Conservation (phyloP, 169 alveolate genomes). For the Plasmodium gonderi region DNA sequence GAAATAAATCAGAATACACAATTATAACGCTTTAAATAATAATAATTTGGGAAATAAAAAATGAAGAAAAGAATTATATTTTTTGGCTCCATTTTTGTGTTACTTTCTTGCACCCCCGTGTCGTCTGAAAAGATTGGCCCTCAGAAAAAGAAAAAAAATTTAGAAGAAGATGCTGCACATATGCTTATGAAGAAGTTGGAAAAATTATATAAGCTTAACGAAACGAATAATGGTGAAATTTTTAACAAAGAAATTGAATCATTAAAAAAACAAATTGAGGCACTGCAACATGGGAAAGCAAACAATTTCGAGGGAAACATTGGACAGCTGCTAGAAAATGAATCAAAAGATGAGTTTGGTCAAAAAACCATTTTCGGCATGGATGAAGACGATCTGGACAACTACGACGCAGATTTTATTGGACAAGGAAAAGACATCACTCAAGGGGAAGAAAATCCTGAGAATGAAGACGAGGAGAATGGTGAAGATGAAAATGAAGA, state of each 20-base stretch:
- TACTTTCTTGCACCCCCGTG: background rate
- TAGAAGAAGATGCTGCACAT: background rate
- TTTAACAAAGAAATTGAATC: background rate
- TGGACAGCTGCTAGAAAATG: background rate
- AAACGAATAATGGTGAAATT: background rate
- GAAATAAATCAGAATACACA: too few relatives aligned
- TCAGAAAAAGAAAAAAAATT: background rate
- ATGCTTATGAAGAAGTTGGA: background rate
- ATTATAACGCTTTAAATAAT: too few relatives aligned
- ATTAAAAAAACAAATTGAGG: slow-evolving; percentile 6
- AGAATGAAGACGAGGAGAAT: background rate
- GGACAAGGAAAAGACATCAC: background rate
- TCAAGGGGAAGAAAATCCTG: background rate
- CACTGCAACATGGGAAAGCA: too few relatives aligned
- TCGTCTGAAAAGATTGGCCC: background rate
- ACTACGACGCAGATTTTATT: background rate
- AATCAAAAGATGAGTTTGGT: background rate
- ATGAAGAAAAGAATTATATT: background rate
- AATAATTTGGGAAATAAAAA: background rate
- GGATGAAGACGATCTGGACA: slow-evolving; percentile 4
- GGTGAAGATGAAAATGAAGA: background rate
- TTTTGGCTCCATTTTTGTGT: background rate
- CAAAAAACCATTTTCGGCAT: background rate
- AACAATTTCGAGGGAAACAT: too few relatives aligned
- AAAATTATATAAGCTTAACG: background rate